Percentiles rank a stretch among this genome's conserved stretches.
phyloP scores from a whole-genome alignment of 192 early-diverging fungal genomes.

The Linnemannia schmuckeri region DNA sequence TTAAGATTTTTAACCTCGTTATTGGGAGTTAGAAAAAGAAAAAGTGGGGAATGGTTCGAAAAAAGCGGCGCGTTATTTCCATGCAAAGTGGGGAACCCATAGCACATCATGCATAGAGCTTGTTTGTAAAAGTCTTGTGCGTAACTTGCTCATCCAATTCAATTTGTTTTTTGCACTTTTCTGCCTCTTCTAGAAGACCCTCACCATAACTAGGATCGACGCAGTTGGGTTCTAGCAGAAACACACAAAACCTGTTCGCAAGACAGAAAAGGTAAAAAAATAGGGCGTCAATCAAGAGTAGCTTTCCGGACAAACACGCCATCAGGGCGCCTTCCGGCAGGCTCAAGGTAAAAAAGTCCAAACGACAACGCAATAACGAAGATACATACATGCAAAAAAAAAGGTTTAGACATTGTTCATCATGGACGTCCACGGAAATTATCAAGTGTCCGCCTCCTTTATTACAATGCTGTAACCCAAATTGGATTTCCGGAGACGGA shows the following conservation, averaged over 20 bases:
- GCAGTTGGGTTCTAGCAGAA: too few species aligned
- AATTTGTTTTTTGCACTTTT: background rate
- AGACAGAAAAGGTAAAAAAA: background rate
- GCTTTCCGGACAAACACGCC: background rate
- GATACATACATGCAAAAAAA: background rate
- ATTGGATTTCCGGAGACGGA: constrained; percentile 1
- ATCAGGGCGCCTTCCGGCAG: background rate
- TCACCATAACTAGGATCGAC: too few species aligned
- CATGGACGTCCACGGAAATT: background rate
- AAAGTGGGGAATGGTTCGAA: background rate
- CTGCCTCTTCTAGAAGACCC: background rate
- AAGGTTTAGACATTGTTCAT: background rate
- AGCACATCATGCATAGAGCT: too few species aligned
- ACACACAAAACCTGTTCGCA: background rate
- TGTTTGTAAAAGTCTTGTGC: background rate
- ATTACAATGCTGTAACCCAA: background rate
- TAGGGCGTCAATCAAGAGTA: background rate
- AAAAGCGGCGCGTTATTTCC: background rate
- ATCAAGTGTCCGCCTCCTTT: background rate
- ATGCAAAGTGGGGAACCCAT: background rate
- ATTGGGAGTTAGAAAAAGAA: background rate
- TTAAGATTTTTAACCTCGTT: background rate
- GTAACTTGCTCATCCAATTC: background rate
- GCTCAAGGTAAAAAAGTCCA: background rate
- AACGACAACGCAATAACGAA: too few species aligned